phyloP scores from a whole-genome alignment of 176 grass and related monocot species.

The Zoysia pacifica region DNA sequence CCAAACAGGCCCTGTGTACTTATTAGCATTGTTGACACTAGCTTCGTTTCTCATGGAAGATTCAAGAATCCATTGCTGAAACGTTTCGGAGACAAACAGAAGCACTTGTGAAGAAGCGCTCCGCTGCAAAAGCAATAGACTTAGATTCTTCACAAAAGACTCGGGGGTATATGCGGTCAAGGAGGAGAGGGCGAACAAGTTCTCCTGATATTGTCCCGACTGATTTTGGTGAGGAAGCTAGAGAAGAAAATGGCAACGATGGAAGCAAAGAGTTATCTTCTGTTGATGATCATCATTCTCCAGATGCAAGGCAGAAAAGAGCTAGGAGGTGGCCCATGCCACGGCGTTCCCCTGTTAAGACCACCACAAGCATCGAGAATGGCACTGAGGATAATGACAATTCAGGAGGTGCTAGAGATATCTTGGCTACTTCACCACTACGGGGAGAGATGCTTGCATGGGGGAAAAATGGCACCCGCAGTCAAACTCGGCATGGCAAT shows the following conservation, averaged over 20 bases:
- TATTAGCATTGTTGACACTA: conserved; percentile 36
- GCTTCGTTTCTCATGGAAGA: conserved; percentile 56
- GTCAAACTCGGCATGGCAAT: conserved; percentile 69
- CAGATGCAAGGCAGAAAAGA: conserved; percentile 70
- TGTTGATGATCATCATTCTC: conserved; percentile 64
- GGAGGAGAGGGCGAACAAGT: conserved; percentile 56
- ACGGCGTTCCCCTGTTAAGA: conserved; percentile 61
- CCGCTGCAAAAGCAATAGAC: conserved; percentile 45
- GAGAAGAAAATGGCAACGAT: conserved; percentile 66
- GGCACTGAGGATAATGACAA: conserved; percentile 60
- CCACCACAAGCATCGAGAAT: conserved; percentile 36
- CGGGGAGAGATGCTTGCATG: conserved; percentile 84
- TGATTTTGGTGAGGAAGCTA: conserved; percentile 67
- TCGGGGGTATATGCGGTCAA: conserved; percentile 47
- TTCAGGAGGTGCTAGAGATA: conserved; percentile 58
- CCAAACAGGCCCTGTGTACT: conserved; percentile 17
- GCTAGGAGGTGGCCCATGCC: conserved; percentile 54
- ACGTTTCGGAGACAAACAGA: conserved; percentile 79
- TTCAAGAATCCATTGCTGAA: conserved; percentile 83
- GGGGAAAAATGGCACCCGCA: conserved; percentile 85
- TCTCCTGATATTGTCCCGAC: conserved; percentile 52
- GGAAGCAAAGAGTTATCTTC: conserved; percentile 79
- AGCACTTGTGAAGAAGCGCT: conserved; percentile 68
- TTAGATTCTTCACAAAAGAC: conserved; percentile 45
- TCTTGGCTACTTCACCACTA: conserved; percentile 58